phyloP scores from a whole-genome alignment of 805 yeast species.

The Saturnispora galanensis region DNA sequence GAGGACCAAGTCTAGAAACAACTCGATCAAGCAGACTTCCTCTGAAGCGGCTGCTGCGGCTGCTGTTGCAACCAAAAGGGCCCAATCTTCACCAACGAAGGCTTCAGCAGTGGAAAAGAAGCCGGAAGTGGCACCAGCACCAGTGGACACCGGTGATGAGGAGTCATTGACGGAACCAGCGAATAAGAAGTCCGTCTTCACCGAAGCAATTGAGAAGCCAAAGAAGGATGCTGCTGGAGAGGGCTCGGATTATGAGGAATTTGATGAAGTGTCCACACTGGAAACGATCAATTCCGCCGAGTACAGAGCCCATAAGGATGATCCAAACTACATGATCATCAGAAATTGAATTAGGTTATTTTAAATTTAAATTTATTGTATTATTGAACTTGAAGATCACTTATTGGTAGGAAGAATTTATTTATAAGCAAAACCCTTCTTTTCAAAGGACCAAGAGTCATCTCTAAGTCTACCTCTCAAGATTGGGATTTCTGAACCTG shows the following conservation, averaged over 20 bases:
- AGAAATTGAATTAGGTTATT: constrained; percentile 9
- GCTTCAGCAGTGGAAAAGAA: background rate
- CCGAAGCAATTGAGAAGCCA: constrained; percentile 20
- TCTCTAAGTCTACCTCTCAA: constrained; percentile 95
- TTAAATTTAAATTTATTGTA: background rate
- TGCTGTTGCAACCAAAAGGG: background rate
- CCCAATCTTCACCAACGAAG: background rate
- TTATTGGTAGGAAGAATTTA: constrained; percentile 12
- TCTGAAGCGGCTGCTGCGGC: background rate
- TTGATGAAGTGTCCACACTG: constrained; percentile 29
- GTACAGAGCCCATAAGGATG: constrained; percentile 33
- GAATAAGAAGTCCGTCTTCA: constrained; percentile 22
- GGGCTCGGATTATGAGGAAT: constrained; percentile 15
- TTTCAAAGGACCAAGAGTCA: constrained; percentile 66
- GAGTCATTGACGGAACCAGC: constrained; percentile 19
- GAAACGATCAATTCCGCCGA: constrained; percentile 43
- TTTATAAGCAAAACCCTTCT: constrained; percentile 32
- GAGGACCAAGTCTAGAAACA: constrained; percentile 17
- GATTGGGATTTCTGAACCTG: constrained; percentile 85
- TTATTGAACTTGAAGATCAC: constrained; percentile 1
- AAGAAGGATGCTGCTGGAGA: constrained; percentile 7
- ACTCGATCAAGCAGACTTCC: constrained; percentile 1
- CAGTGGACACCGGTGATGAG: constrained; percentile 10
- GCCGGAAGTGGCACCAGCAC: background rate
- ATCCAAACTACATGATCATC: constrained; percentile 39